These are phyloP conservation scores for Lentinus tigrinus DNA, from an alignment of 768 basidiomycete species.

Conservation along the genomic window DNA sequence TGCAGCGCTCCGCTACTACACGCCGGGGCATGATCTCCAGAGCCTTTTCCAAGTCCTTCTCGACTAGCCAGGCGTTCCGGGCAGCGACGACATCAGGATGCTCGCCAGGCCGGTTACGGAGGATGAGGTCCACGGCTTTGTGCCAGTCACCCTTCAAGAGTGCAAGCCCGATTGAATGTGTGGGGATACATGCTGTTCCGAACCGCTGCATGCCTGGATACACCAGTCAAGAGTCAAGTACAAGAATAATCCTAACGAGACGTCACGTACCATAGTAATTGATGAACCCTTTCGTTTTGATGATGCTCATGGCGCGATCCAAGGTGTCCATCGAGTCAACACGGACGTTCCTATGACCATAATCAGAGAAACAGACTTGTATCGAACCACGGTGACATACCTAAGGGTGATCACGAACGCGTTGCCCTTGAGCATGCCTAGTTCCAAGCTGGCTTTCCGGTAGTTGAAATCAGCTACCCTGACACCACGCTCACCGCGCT, in stretches of 20 bases:
- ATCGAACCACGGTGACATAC: conserved; percentile 40
- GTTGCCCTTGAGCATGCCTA: conserved; percentile 97
- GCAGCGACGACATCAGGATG: conserved; percentile 87
- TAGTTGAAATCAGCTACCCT: conserved; percentile 88
- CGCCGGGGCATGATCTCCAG: conserved; percentile 84
- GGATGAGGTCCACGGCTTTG: conserved; percentile 76
- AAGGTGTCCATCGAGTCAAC: conserved; percentile 71
- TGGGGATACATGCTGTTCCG: conserved; percentile 94
- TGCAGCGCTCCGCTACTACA: conserved; percentile 89
- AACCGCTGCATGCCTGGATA: conserved; percentile 93
- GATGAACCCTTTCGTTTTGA: conserved; percentile 88
- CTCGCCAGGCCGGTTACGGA: conserved; percentile 84
- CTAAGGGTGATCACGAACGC: conserved; percentile 91
- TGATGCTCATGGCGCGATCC: conserved; percentile 69
- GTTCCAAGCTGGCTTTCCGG: conserved; percentile 75
- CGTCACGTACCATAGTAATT: conserved; percentile 84
- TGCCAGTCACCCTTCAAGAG: conserved; percentile 90
- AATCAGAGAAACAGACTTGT: conserved; percentile 3
- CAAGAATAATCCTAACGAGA: not conserved
- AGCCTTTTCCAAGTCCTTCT: conserved; percentile 78
- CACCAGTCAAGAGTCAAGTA: not conserved
- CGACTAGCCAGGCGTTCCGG: conserved; percentile 85
- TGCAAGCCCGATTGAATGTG: conserved; percentile 90
- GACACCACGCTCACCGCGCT: conserved; percentile 87
- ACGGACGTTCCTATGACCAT: conserved; percentile 69